Conservation (phyloP, 306 rosid genomes). For the Sphenostylis stenocarpa region DNA sequence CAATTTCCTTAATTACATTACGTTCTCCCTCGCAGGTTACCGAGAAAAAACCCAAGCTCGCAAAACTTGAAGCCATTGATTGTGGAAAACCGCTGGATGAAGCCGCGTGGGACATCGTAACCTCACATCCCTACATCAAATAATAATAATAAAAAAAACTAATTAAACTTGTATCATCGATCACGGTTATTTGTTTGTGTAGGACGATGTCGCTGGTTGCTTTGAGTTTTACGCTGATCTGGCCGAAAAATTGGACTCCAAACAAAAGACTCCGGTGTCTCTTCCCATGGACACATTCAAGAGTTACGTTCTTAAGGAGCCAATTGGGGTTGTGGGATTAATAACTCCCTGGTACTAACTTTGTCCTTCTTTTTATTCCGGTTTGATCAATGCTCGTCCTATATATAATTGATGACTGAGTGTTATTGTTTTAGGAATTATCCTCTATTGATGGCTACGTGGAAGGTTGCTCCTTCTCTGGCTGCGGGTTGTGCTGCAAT, state of each 20-base stretch:
- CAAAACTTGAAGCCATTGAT: conserved; percentile 76
- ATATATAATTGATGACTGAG: background rate
- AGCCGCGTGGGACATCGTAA: conserved; percentile 88
- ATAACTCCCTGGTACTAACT: conserved; percentile 85
- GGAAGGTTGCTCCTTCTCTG: conserved; percentile 99
- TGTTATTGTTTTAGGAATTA: conserved; percentile 68
- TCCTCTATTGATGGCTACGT: conserved; percentile 85
- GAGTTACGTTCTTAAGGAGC: conserved; percentile 76
- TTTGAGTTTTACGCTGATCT: conserved; percentile 95
- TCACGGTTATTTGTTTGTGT: conserved; percentile 15
- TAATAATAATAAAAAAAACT: background rate
- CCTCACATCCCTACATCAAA: background rate
- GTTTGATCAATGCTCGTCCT: background rate
- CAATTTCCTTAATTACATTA: background rate
- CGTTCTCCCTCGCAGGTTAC: conserved; percentile 46
- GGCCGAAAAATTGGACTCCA: conserved; percentile 85
- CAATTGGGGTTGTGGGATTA: conserved; percentile 86
- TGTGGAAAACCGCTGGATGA: conserved; percentile 93
- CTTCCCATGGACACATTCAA: conserved; percentile 87
- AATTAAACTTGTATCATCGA: background rate
- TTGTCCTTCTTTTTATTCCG: background rate
- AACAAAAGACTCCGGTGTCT: conserved; percentile 76
- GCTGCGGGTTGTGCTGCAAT: conserved; percentile 99
- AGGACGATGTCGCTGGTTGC: conserved; percentile 99
- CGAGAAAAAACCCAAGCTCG: conserved; percentile 60